Base-by-base conservation (phyloP, 1,284 basidiomycete species). In the Marasmius tenuissimus region DNA sequence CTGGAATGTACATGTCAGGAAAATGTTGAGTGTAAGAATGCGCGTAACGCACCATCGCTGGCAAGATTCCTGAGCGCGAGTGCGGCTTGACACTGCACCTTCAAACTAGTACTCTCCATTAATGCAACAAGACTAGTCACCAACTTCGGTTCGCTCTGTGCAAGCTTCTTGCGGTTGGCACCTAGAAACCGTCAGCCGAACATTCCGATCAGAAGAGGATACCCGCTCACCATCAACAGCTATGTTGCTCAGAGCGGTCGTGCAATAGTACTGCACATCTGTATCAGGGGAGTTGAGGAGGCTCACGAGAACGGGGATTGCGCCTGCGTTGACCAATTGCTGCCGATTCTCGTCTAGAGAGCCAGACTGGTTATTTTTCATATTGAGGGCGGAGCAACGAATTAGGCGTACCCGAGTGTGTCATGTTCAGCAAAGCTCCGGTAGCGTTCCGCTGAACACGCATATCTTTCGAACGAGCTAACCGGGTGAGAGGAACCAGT, bases 221-320 rank as follows among this genome's bases (percentile, higher is more conserved):
- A 27, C 27, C 27, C 27, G 27, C 27, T 27, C 27, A 27, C 93
- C 92, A 78, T 98, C 96, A 6, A 98, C 96, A 45, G 97, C 97
- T 69, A 99, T 99, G 76, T 99, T 99, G 74, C 94, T 96, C 65
- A 99, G 79, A 0, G 97, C 97, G 27, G 97, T 99, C 6, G 97
- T 99, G 78, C 97, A 99, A 75, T 99, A 99, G 74, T 99, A 99
- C 76, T 99, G 97, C 1, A 99, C 97, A 74, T 99, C 97, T 20
- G 97, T 99, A 74, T 99, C 97, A 49, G 93, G 88, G n/a, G 94
- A 97, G 73, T 96, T 97, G 61, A 99, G 83, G 42, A 99, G 81
- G 71, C 91, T 92, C 67, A 99, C 97, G 33, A 99, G 87, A 40
- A 99, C 97, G 12, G 97, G 97, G 63, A 99, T 98, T 20, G 97